A percentile compares a stretch with the other conserved stretches of the same genome.
phyloP scores from a whole-genome alignment of 176 grass and related monocot genomes.

The Raddia distichophylla region DNA sequence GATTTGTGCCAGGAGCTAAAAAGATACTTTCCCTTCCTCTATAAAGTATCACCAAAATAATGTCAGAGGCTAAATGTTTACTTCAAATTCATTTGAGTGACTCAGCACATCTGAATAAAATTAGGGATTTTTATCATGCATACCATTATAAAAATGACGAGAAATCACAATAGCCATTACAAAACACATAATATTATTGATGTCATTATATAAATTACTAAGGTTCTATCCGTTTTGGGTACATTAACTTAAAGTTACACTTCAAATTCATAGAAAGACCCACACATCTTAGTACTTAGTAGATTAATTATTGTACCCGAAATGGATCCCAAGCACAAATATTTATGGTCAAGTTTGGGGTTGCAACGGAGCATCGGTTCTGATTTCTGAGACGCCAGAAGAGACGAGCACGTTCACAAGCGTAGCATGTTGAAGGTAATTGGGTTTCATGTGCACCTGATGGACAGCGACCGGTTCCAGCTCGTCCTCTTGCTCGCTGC shows the following conservation, averaged over 20 bases:
- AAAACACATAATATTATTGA: no score
- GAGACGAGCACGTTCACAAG: not conserved
- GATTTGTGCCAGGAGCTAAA: slow-evolving; percentile 52
- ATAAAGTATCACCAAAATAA: slow-evolving; percentile 41
- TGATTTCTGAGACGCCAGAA: not conserved
- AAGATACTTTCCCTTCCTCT: slow-evolving; percentile 95
- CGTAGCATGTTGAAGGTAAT: not conserved
- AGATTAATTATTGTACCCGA: no score
- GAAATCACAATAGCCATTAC: no score
- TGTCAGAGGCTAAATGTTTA: slow-evolving; percentile 13
- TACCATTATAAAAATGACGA: no score
- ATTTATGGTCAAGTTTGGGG: not conserved
- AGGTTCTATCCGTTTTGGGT: no score
- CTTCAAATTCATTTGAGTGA: slow-evolving; percentile 7
- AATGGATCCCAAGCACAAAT: not conserved
- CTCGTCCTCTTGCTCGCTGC: slow-evolving; percentile 57
- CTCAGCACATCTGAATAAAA: not conserved
- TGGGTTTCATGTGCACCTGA: slow-evolving; percentile 53
- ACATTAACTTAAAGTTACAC: no score
- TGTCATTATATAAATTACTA: no score
- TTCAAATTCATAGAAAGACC: no score
- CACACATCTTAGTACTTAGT: no score
- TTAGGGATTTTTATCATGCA: no score
- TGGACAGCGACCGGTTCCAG: slow-evolving; percentile 94
- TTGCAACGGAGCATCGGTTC: not conserved